phyloP scores from a whole-genome alignment of 140 eudicot species.

The Ambrosia hybrid region DNA sequence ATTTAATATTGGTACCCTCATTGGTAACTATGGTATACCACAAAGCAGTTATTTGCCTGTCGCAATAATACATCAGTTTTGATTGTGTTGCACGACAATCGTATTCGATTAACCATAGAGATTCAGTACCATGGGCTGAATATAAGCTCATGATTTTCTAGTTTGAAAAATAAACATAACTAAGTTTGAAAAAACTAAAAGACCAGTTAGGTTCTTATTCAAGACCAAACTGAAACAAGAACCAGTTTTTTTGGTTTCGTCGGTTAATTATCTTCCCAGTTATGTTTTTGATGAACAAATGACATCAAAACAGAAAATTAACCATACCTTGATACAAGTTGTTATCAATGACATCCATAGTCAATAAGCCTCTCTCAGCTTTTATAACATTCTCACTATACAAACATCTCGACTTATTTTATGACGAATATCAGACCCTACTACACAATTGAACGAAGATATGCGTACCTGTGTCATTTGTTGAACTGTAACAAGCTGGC shows the following conservation, averaged over 20 bases:
- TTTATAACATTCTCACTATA: background rate
- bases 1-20: too few relatives aligned
- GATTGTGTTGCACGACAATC: too few relatives aligned
- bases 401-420: constrained; percentile 23
- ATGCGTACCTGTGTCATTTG: constrained; percentile 28
- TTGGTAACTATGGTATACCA: too few relatives aligned
- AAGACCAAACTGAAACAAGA: background rate
- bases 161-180: too few relatives aligned
- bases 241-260: background rate
- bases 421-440: constrained; percentile 5
- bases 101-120: too few relatives aligned
- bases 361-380: constrained; percentile 22
- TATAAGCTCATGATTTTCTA: too few relatives aligned
- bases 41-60: too few relatives aligned
- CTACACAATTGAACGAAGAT: constrained; percentile 48
- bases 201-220: background rate
- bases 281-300: too few relatives aligned
- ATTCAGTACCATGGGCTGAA: too few relatives aligned
- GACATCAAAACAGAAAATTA: background rate
- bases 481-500: constrained; percentile 62
- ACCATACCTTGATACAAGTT: constrained; percentile 6
- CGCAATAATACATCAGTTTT: too few relatives aligned
- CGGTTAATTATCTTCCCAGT: too few relatives aligned
- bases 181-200: too few relatives aligned
- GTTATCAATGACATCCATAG: background rate